phyloP scores from a whole-genome alignment of 2,329 filamentous ascomycete genomes.

The Tolypocladium capitatum region DNA sequence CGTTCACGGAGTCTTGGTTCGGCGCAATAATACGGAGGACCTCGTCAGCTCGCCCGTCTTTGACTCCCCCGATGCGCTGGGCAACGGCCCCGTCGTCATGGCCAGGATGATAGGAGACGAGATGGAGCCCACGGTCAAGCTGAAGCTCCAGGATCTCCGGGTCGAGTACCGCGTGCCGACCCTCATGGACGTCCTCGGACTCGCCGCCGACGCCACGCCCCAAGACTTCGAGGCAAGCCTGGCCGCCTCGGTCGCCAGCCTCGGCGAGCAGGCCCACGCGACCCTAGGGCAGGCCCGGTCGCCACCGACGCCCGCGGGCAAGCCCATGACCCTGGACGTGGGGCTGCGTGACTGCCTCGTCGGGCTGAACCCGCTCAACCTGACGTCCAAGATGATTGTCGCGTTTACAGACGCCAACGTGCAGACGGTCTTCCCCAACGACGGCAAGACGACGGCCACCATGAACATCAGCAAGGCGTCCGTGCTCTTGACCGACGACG shows the following conservation, averaged over 20 bases:
- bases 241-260: slow-evolving; percentile 64
- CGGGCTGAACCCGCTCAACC: slow-evolving; percentile 68
- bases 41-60: slow-evolving; percentile 45
- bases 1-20: slow-evolving; percentile 46
- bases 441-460: slow-evolving; percentile 48
- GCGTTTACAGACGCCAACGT: slow-evolving; percentile 68
- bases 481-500: slow-evolving; percentile 70
- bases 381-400: slow-evolving; percentile 63
- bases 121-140: slow-evolving; percentile 77
- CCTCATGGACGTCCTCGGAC: slow-evolving; percentile 63
- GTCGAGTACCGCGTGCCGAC: slow-evolving; percentile 84
- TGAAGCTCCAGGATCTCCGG: slow-evolving; percentile 73
- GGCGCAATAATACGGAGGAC: slow-evolving; percentile 55
- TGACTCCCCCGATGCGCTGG: slow-evolving; percentile 12
- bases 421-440: slow-evolving; percentile 51
- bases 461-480: slow-evolving; percentile 69
- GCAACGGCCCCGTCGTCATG: slow-evolving; percentile 52
- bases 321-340: slow-evolving; percentile 58
- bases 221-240: slow-evolving; percentile 66
- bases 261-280: slow-evolving; percentile 51
- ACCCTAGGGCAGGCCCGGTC: slow-evolving; percentile 16
- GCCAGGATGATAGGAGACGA: slow-evolving; percentile 85
- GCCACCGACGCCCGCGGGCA: slow-evolving; percentile 18
- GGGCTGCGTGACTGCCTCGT: slow-evolving; percentile 68
- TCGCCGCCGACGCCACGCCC: slow-evolving; percentile 51